These are phyloP conservation scores for Lotmaria passim DNA, from an alignment of 208 protist species.

Conservation along the genomic window DNA sequence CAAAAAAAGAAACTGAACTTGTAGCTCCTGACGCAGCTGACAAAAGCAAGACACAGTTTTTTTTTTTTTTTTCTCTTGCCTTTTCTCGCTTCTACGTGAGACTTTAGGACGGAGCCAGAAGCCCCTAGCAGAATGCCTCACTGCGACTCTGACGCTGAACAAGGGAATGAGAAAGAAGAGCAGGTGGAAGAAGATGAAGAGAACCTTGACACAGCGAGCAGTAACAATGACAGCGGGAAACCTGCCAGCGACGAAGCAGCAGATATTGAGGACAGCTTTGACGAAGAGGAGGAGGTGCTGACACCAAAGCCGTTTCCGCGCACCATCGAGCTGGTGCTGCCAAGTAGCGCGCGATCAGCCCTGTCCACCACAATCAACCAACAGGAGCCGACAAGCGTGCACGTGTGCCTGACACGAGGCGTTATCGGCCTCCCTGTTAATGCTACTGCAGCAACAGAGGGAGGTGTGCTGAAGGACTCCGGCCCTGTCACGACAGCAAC, in stretches of 20 bases:
- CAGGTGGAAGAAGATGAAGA: constrained; percentile 31
- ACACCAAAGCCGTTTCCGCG: constrained; percentile 28
- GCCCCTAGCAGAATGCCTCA: background rate
- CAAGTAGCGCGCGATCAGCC: background rate
- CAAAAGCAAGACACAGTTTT: no score
- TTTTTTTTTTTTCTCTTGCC: background rate
- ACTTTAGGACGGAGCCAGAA: no score
- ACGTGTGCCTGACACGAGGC: constrained; percentile 33
- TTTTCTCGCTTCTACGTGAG: no score
- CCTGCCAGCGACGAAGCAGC: background rate
- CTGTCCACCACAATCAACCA: background rate
- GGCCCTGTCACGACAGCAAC: background rate
- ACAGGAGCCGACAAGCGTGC: constrained; percentile 18
- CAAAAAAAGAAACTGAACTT: no score
- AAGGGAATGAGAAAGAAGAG: constrained; percentile 23
- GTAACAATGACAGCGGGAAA: constrained; percentile 8
- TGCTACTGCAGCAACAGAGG: background rate
- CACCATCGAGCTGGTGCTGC: constrained; percentile 22
- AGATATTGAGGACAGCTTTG: constrained; percentile 33
- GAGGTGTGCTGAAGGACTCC: constrained; percentile 1
- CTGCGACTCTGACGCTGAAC: constrained; percentile 2
- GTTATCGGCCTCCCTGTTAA: constrained; percentile 4
- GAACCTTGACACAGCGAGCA: constrained; percentile 12
- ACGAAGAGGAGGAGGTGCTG: constrained; percentile 36
- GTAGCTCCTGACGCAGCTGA: no score